phyloP scores from a whole-genome alignment of 345 rosid species.

The Eucalyptus marginata region DNA sequence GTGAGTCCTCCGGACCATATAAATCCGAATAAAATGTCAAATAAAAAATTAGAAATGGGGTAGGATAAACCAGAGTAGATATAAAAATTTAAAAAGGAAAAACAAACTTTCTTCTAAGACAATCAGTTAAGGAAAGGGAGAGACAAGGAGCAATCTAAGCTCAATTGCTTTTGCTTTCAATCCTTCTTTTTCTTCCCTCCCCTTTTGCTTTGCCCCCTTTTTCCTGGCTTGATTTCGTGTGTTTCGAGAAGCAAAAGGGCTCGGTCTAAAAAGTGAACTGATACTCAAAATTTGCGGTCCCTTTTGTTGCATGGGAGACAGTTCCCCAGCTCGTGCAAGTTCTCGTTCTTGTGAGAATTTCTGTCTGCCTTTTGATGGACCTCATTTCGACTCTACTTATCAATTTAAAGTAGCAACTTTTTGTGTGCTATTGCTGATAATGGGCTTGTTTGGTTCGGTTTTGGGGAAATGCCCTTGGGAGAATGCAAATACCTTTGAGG shows the following conservation, averaged over 20 bases:
- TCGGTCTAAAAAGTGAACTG: constrained; percentile 35
- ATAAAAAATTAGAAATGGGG: no score
- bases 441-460: no score
- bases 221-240: constrained; percentile 28
- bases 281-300: constrained; percentile 10
- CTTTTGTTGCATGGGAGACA: constrained; percentile 40
- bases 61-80: no score
- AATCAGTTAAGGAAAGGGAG: constrained; percentile 5
- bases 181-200: background rate
- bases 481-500: no score
- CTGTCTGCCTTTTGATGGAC: background rate
- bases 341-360: background rate
- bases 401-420: background rate
- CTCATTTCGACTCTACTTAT: background rate
- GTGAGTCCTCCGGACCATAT: rapidly evolving
- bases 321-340: constrained; percentile 34
- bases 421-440: background rate
- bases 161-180: background rate
- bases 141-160: background rate
- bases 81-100: background rate
- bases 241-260: constrained; percentile 35
- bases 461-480: no score
- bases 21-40: rapidly evolving
- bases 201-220: background rate
- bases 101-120: constrained; percentile 1